phyloP scores from a whole-genome alignment of 306 rosid genomes.

The Vigna nakashimae region DNA sequence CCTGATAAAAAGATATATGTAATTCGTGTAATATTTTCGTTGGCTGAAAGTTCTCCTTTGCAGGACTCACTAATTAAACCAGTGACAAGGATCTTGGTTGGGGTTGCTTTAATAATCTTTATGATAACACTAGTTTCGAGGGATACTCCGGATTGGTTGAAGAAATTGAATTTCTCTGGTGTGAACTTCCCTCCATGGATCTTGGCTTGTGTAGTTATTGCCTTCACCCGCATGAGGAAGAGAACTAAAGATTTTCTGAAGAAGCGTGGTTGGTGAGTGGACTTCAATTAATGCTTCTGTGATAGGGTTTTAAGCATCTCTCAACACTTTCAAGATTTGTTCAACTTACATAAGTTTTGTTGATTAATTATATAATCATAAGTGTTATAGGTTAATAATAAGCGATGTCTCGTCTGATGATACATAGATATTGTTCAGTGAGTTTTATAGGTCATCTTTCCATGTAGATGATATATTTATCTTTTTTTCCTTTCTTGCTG shows the following conservation, averaged over 20 bases:
- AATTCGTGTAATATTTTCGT: background rate
- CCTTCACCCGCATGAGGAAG: constrained; percentile 87
- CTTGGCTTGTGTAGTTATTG: constrained; percentile 84
- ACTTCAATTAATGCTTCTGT: constrained; percentile 26
- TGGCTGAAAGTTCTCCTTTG: constrained; percentile 30
- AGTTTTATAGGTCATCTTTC: constrained; percentile 11
- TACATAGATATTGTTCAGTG: constrained; percentile 16
- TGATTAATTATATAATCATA: constrained; percentile 11
- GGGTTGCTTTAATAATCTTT: constrained; percentile 68
- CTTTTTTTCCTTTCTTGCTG: background rate
- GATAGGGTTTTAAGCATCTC: constrained; percentile 34
- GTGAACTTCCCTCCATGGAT: constrained; percentile 89
- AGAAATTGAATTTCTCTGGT: constrained; percentile 61
- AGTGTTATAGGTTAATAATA: constrained; percentile 35
- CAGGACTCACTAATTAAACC: constrained; percentile 90
- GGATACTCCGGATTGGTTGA: constrained; percentile 74
- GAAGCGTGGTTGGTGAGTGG: constrained; percentile 41
- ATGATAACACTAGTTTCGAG: constrained; percentile 61
- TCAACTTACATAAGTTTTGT: constrained; percentile 25
- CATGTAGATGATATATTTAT: background rate
- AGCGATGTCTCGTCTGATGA: constrained; percentile 19
- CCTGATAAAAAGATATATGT: background rate
- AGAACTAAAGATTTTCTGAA: constrained; percentile 72
- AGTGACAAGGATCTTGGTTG: constrained; percentile 73
- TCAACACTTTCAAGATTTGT: constrained; percentile 24